Evolutionary conservation across 2,329 filamentous ascomycete species (phyloP).

Genomic region (Penicillium sp.): DNA sequence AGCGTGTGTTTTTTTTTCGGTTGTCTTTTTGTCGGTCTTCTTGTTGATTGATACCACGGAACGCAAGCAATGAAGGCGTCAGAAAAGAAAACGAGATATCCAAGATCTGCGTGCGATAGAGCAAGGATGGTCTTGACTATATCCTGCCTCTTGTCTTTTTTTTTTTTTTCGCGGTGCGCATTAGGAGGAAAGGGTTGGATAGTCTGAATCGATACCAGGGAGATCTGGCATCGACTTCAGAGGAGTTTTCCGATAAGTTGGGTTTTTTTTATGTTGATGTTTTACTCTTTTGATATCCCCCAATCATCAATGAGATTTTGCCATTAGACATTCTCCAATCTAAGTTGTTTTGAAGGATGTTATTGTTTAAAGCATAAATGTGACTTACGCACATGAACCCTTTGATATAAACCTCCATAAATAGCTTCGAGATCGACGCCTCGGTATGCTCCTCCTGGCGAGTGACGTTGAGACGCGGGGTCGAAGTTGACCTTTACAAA

Average conservation of each 20-base stretch:
- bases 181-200: constrained; percentile 10
- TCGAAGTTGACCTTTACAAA: background rate
- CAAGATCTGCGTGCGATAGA: constrained; percentile 26
- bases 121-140: constrained; percentile 12
- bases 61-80: constrained; percentile 32
- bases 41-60: constrained; percentile 31
- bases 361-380: background rate
- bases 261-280: constrained; percentile 17
- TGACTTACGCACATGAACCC: background rate
- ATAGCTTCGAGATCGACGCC: background rate
- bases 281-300: constrained; percentile 26
- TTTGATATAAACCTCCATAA: background rate
- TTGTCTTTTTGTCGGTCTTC: constrained; percentile 15
- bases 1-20: constrained; percentile 14
- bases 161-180: constrained; percentile 6
- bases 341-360: background rate
- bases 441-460: background rate
- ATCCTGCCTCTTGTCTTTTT: constrained; percentile 9
- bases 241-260: constrained; percentile 4
- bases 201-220: constrained; percentile 3
- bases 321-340: constrained; percentile 10
- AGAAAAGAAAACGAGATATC: constrained; percentile 32
- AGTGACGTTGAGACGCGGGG: constrained; percentile 16
- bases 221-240: constrained; percentile 2
- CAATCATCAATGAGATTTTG: constrained; percentile 26